Base-by-base conservation (phyloP, 306 rosid species). In the Nissolia schottii region DNA sequence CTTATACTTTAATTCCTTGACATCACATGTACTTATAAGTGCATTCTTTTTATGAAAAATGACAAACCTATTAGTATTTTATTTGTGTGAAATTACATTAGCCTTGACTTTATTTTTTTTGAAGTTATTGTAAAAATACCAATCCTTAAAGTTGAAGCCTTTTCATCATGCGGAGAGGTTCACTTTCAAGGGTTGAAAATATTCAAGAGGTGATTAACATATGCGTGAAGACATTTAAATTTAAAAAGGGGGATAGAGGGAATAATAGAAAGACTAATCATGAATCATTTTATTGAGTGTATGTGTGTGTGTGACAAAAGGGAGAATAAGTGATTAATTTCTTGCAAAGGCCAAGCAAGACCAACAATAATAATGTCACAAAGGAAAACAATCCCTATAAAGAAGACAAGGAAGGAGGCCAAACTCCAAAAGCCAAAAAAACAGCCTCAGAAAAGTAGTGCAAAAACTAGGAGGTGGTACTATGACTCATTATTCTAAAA, bases 321-420 rank as follows among this genome's bases (percentile, higher is more conserved):
- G n/a, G 66, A 80, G 82, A 75, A 79, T 82, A 73, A 81, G 81
- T 80, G 87, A 84, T n/a, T n/a, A 83, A 81, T 87, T 87, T 64
- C 75, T 82, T 66, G 80, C 86, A 72, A 83, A 68, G 79, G 70
- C 62, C 84, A 71, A 78, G 71, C 70, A 68, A 75, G 73, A 63
- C 41, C 77, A 73, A 75, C 29, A 75, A 68, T 60, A 71, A 86
- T 82, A 75, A 82, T 82, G 64, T 37, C 43, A 62, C 66, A 62
- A 76, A 78, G 70, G 80, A 75, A 77, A 81, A 81, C 89, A 80
- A 84, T 79, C 67, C 53, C 80, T 27, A 71, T n/a, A 87, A 87
- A 75, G 80, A 48, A 59, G 91, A 88, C 85, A 80, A 67, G 31
- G 87, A 80, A 67, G 31, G 87, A 77, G 86, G 73, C 67, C 82